phyloP scores from a whole-genome alignment of 805 yeast genomes.

The Lipomyces yamadae region DNA sequence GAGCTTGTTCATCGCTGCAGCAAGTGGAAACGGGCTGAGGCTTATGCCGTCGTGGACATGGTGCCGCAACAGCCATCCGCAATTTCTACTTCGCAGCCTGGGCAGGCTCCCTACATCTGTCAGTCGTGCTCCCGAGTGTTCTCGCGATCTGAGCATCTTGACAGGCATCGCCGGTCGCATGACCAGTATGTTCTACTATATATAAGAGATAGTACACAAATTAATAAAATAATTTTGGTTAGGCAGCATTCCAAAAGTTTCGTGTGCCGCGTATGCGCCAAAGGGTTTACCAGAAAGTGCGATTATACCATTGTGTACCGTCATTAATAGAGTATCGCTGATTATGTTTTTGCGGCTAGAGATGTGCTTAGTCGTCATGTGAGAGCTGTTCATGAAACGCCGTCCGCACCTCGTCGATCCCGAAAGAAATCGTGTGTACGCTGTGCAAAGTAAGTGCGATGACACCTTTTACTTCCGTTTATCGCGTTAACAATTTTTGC shows the following conservation, averaged over 20 bases:
- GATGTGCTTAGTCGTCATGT: constrained; percentile 31
- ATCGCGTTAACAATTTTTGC: neutral
- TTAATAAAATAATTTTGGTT: neutral
- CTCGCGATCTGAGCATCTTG: constrained; percentile 18
- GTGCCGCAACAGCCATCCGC: neutral
- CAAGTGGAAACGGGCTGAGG: neutral
- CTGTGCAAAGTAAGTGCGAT: constrained; percentile 18
- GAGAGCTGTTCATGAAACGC: constrained; percentile 33
- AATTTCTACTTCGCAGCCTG: neutral
- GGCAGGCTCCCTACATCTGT: constrained; percentile 10
- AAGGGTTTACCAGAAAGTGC: constrained; percentile 27
- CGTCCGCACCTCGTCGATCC: constrained; percentile 23
- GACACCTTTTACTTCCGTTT: neutral
- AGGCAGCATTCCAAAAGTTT: constrained; percentile 5
- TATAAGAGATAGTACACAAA: neutral
- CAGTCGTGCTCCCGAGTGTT: constrained; percentile 13
- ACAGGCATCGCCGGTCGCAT: constrained; percentile 14
- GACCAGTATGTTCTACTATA: neutral
- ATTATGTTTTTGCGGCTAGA: neutral
- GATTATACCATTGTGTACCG: neutral
- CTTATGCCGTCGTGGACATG: neutral
- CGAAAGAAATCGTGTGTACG: constrained; percentile 31
- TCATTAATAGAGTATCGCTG: neutral
- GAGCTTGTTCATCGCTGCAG: constrained; percentile 1
- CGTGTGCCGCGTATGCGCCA: constrained; percentile 23